These are phyloP conservation scores for Elsinoe ampelina DNA, from an alignment of 2,329 filamentous ascomycete genomes.

Conservation along the genomic window DNA sequence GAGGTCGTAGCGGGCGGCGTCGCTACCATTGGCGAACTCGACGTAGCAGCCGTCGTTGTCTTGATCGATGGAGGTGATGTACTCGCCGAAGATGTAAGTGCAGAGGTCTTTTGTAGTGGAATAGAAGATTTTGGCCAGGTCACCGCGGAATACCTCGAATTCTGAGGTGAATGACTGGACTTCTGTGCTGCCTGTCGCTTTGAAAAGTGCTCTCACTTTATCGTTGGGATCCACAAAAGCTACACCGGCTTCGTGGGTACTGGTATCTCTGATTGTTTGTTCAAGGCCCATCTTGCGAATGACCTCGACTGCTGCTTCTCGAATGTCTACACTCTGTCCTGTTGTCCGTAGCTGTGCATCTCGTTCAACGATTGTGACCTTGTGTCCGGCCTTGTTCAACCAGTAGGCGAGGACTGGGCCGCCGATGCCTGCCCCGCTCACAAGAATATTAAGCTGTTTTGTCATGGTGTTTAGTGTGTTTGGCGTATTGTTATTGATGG, in stretches of 20 bases:
- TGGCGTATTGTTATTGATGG: not conserved
- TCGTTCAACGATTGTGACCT: slow-evolving; percentile 38
- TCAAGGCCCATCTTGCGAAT: slow-evolving; percentile 35
- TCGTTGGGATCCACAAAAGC: slow-evolving; percentile 28
- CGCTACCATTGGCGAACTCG: slow-evolving; percentile 32
- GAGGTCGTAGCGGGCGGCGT: slow-evolving; percentile 16
- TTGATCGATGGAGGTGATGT: slow-evolving; percentile 28
- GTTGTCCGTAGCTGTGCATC: slow-evolving; percentile 30
- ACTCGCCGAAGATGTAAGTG: slow-evolving; percentile 27
- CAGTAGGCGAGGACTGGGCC: slow-evolving; percentile 30
- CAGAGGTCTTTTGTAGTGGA: slow-evolving; percentile 17
- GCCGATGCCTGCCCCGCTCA: slow-evolving; percentile 33
- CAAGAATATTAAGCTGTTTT: slow-evolving; percentile 24
- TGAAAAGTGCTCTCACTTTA: slow-evolving; percentile 17
- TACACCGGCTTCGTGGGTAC: slow-evolving; percentile 35
- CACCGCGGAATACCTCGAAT: slow-evolving; percentile 31
- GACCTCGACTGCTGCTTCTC: slow-evolving; percentile 33
- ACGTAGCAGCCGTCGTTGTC: slow-evolving; percentile 31
- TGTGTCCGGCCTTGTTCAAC: slow-evolving; percentile 24
- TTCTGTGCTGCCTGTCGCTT: slow-evolving; percentile 23
- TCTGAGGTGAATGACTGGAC: slow-evolving; percentile 29
- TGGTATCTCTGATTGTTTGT: slow-evolving; percentile 26
- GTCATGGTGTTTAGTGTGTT: not conserved
- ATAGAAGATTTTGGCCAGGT: slow-evolving; percentile 28
- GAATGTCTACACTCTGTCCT: slow-evolving; percentile 40